Percentiles rank a stretch among this genome's conserved stretches.
phyloP scores from a whole-genome alignment of 2,329 filamentous ascomycete genomes.

The Hymenoscyphus infarciens region DNA sequence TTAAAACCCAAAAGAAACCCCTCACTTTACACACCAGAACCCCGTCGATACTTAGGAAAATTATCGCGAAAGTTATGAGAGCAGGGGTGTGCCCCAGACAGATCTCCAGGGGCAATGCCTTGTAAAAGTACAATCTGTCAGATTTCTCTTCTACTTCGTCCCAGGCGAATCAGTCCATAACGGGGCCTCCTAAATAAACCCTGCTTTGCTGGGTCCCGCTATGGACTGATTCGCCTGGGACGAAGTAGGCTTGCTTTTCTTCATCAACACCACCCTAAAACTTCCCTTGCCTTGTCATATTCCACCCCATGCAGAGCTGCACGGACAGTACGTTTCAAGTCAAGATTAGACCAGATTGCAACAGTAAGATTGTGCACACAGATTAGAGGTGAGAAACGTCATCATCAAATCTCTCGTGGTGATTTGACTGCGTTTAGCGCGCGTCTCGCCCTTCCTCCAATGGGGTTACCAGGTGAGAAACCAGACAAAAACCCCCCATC shows the following conservation, averaged over 20 bases:
- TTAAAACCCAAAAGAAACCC: neutral
- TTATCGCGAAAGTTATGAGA: neutral
- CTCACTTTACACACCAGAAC: neutral
- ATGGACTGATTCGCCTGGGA: no score
- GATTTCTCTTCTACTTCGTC: neutral
- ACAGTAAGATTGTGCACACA: slow-evolving; percentile 3
- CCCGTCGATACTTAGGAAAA: neutral
- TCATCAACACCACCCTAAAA: neutral
- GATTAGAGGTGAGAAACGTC: slow-evolving; percentile 1
- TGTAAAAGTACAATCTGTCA: neutral
- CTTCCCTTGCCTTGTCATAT: no score
- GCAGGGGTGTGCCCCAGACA: neutral
- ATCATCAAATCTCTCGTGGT: neutral
- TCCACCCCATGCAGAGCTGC: neutral
- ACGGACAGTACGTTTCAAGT: slow-evolving; percentile 3
- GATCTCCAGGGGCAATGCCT: neutral
- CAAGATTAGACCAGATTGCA: slow-evolving; percentile 3
- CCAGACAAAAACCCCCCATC: neutral
- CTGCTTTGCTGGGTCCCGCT: no score
- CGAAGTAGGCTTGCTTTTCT: neutral
- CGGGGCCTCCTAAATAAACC: no score
- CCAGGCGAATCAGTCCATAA: no score
- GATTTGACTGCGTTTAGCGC: neutral
- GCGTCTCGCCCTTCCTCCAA: neutral
- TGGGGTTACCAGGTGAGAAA: neutral